Evolutionary conservation across 192 early-diverging fungal genomes (phyloP), one percentile per base, ranked within the genome.

Genomic region (Umbelopsis isabellina): DNA sequence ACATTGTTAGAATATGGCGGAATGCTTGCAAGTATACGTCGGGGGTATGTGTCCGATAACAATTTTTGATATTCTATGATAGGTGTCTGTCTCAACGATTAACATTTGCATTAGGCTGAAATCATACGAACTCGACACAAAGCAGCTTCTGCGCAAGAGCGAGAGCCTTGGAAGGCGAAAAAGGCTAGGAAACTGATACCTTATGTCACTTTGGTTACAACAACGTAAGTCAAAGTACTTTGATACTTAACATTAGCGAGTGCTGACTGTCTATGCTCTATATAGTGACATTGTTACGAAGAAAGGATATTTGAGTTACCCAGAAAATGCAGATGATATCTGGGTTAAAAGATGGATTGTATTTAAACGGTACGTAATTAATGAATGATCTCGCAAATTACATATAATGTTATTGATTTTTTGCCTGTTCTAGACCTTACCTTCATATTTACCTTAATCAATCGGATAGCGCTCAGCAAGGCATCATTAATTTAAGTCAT

Each of bases 321-420:
- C 85, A n/a, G 84, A 88, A 58, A 73, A 82, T 51, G 78, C 84
- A 15, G 83, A 84, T 58, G 86, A 90, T 46, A 65, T 66, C 11
- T 97, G 95, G 94, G 77, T 82, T 1, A 86, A 88, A 41, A 82
- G 88, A 7, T 95, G 91, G 91, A 87, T 92, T 80, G 92, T 95
- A 44, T 80, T 93, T 66, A 78, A 89, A 70, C 81, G 88, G 73
- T 83, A 80, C 52, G 46, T 52, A 20, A 41, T 30, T 65, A 47
- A 21, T 73, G n/a, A n/a, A n/a, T 16, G 35, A 11, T 68, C 0
- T 68, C 0, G 16, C n/a, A 13, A 9, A 49, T 35, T 53, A 7
- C 23, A 16, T 0, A 23, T n/a, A 7, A 18, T 5, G 16, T 25
- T 41, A 30, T 49, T 12, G 22, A 66, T 49, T 18, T 46, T 21